These are phyloP conservation scores for Ogataea hybrid DNA, from an alignment of 1,139 yeast species.

Conservation along the genomic window DNA sequence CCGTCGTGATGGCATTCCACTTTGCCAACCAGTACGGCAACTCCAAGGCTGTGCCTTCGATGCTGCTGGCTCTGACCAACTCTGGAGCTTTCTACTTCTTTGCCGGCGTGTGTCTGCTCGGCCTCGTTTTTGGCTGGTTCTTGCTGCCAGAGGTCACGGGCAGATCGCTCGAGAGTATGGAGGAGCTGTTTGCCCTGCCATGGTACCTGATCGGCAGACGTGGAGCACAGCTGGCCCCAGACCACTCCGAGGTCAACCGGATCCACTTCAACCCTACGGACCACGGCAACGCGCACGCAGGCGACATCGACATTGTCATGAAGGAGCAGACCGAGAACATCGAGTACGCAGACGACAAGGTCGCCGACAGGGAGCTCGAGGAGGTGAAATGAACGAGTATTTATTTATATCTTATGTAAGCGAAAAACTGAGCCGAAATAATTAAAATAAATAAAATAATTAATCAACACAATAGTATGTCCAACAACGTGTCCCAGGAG, in stretches of 20 bases:
- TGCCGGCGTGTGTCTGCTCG: conserved; percentile 41
- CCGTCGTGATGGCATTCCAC: conserved; percentile 56
- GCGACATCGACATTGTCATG: conserved; percentile 12
- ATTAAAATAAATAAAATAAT: too few relatives aligned
- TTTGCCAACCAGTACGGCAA: conserved; percentile 60
- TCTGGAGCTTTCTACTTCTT: conserved; percentile 58
- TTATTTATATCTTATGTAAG: not conserved
- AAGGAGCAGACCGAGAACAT: conserved; percentile 8
- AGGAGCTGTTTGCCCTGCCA: conserved; percentile 55
- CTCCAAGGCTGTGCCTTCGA: conserved; percentile 54
- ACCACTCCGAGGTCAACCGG: conserved; percentile 41
- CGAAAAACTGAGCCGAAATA: too few relatives aligned
- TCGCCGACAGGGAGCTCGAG: conserved; percentile 8
- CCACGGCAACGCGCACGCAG: conserved; percentile 14
- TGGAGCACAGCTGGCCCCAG: conserved; percentile 52
- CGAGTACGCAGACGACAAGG: conserved; percentile 13
- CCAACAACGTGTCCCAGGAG: conserved; percentile 11
- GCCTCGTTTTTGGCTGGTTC: conserved; percentile 50
- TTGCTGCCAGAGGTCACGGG: conserved; percentile 55
- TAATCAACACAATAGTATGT: too few relatives aligned
- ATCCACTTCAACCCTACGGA: conserved; percentile 20
- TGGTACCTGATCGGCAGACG: conserved; percentile 58
- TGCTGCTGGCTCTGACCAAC: conserved; percentile 47
- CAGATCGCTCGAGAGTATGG: conserved; percentile 54
- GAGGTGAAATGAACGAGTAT: not conserved